Base-by-base conservation (phyloP, 108 stramenopile species). In the Skeletonema grethae region DNA sequence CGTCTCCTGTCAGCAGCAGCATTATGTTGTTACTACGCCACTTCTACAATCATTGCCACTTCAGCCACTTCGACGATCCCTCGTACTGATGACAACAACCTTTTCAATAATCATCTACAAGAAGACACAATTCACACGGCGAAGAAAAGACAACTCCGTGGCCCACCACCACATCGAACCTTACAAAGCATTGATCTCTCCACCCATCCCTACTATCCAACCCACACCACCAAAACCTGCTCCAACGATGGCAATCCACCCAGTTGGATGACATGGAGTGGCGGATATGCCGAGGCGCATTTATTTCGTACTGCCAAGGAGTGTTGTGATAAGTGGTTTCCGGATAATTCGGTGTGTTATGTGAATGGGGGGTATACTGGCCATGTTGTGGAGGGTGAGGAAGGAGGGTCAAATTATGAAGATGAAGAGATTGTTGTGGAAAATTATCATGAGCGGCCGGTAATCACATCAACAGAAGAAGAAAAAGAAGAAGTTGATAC, bases 271-370 rank as follows among this genome's bases (percentile, higher is more conserved):
- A 68, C 76, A 1, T 58, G 50, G 56, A 34, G 63, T 38, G 76
- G 76, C 9, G 75, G 75, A 29, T 77, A 77, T 56, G 76, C 76
- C 39, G 76, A 77, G 63, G 57, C 16, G 30, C 69, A 77, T 29
- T 59, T 77, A 22, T 77, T 69, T 46, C 56, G 5, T 12, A 57
- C 39, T 0, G 1, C 16, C 0, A 63, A 30, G 9, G 67, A 57
- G 39, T 77, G 76, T 57, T 77, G 76, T 24, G 55, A 39, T 1
- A 25, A 30, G 28, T 77, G 76, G 76, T 68, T 63, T 16, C 61
- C 61, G n/a, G 65, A 65, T 13, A 15, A 56, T 41, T 1, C 28
- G 11, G 64, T 25, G 7, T 41, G 45, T 46, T 65, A 48, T n/a
- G n/a, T n/a, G n/a, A n/a, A n/a, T n/a, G n/a, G n/a, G n/a, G n/a